Base-by-base conservation (phyloP, 2,329 filamentous ascomycete species). In the Microdochium trichocladiopsis region DNA sequence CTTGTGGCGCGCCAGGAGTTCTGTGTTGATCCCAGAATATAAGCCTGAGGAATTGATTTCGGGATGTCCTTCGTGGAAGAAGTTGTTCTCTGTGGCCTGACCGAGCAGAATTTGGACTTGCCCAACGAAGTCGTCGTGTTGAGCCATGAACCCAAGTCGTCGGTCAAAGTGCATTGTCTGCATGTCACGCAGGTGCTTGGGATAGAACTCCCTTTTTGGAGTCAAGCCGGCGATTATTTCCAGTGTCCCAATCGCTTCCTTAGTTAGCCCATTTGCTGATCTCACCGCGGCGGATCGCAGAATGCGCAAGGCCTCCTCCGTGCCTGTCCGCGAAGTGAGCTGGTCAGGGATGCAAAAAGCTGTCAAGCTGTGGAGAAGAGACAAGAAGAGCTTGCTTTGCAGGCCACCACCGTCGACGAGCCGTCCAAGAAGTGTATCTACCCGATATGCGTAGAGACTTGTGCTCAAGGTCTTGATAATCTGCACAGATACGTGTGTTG, bases 341-440 rank as follows among this genome's bases (percentile, higher is more conserved):
- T 63, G 64, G 56, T 84, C 80, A 0, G 75, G 73, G 0, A 81
- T 62, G 24, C 70, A 78, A 49, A 72, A 71, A 0, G 79, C 78
- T 0, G 81, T 84, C 0, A 82, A 52, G 0, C 74, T 79, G 55
- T 85, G 80, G 0, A 85, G 61, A 25, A 77, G 76, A 9, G 67
- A 67, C 0, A 81, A 64, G 21, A 74, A 70, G 0, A 87, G 64
- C 50, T 76, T 79, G 60, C 77, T 79, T 11, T 74, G 69, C 0
- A 83, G 48, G 14, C 66, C 76, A 0, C 74, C 76, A 55, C 74
- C 78, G 18, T 79, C 77, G 0, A 70, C 54, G 0, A 87, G 58
- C 2, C 74, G 66, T 0, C 79, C 73, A 0, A 87, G 70, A 1
- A 63, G 62, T 0, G 56, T 47, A 53, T 86, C 77, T 0, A 87